These are phyloP conservation scores for Anthracocystis setariae DNA, from an alignment of 1,284 basidiomycete species.

Conservation along the genomic window DNA sequence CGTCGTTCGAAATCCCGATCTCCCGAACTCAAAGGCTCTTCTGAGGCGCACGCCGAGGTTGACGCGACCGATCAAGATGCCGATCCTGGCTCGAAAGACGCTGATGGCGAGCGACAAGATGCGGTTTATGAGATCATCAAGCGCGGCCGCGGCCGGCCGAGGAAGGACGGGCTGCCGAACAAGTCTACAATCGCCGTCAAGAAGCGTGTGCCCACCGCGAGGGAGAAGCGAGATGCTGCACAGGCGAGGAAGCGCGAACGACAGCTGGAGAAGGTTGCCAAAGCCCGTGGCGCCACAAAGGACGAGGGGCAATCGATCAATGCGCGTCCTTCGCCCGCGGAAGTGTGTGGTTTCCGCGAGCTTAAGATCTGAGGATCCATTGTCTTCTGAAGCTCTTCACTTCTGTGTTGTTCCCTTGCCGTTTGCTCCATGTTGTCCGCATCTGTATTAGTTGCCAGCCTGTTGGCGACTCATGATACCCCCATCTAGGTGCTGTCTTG, in stretches of 20 bases:
- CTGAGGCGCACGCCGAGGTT: constrained; percentile 8
- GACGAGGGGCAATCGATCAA: constrained; percentile 1
- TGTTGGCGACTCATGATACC: background rate
- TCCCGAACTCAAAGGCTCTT: constrained; percentile 20
- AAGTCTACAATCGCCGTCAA: constrained; percentile 46
- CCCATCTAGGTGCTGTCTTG: background rate
- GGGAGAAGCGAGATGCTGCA: constrained; percentile 48
- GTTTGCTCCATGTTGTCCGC: background rate
- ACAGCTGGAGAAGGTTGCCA: constrained; percentile 37
- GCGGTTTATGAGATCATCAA: constrained; percentile 41
- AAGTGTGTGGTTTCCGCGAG: constrained; percentile 55
- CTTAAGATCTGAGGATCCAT: constrained; percentile 52
- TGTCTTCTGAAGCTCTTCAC: too few relatives aligned
- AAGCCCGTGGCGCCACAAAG: constrained; percentile 7
- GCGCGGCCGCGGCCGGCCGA: constrained; percentile 42
- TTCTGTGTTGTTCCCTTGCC: too few relatives aligned
- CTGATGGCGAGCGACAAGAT: constrained; percentile 5
- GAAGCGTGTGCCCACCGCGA: constrained; percentile 38
- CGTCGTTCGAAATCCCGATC: constrained; percentile 53
- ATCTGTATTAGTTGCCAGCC: background rate
- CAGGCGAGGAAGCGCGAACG: constrained; percentile 46
- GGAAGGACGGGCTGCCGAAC: constrained; percentile 50
- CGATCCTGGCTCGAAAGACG: constrained; percentile 1
- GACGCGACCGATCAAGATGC: background rate
- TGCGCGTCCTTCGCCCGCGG: constrained; percentile 31